Base-by-base conservation (phyloP, 2,329 filamentous ascomycete species). In the Botrytis medusae region DNA sequence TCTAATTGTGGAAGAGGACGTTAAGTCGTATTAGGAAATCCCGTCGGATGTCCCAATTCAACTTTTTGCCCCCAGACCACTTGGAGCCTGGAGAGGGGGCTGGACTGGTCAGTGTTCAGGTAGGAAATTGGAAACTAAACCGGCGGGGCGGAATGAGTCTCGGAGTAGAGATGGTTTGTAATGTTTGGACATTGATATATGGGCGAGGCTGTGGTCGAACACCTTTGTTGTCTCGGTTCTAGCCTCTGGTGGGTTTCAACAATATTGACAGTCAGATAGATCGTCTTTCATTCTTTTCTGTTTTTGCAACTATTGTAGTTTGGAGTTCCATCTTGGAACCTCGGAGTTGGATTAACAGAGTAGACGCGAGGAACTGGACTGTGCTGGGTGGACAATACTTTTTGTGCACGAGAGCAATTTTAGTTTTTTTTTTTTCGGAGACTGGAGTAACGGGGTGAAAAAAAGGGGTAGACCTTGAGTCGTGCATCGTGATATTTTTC, bases 161-260 rank as follows among this genome's bases (percentile, higher is more conserved):
- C 62, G 42, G 42, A 46, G 29, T 22, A 34, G 25, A 42, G 48
- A 57, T 57, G 65, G 65, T 57, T 68, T 68, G 18, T 68, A 57
- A 71, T 64, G 69, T 71, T 64, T 64, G 40, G 61, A 71, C 60
- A 51, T 73, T 34, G 72, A 62, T 64, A 46, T 46, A 70, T 63
- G 72, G 60, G 44, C 71, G 67, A 73, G 72, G 72, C 72, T 73
- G 57, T 60, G 59, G 32, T 73, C 22, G 59, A 71, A 63, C 29
- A 32, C 44, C 42, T 25, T n/a, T 44, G 14, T 57, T 71, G 40
- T 71, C 61, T 73, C 63, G 69, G 46, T n/a, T 57, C 46, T 65
- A 32, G 44, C 25, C 42, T 63, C 59, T 65, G 46, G 29, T 14
- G 42, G 57, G 69, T 51, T 71, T 71, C 60, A 54, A 71, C 37